A percentile compares a stretch with the other conserved stretches of the same genome.
Evolutionary conservation across 1,139 yeast species (phyloP).

Genomic region (Suzukiozyma palmioleophila): DNA sequence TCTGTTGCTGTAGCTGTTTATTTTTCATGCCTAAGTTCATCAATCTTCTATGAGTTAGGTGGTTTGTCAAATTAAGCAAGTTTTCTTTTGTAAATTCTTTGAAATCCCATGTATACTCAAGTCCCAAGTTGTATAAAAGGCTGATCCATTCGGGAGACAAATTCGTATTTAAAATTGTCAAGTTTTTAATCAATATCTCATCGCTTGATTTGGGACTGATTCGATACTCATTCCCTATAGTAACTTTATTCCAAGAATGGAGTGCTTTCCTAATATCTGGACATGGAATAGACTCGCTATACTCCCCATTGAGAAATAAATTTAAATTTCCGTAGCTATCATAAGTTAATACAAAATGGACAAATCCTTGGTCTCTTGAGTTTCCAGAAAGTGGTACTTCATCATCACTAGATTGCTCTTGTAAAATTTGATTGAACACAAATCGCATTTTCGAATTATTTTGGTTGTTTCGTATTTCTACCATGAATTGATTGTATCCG

Average conservation of each 20-base stretch:
- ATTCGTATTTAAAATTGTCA: slow-evolving; percentile 24
- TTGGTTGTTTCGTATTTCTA: slow-evolving; percentile 24
- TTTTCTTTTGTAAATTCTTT: slow-evolving; percentile 32
- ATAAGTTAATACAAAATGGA: slow-evolving; percentile 34
- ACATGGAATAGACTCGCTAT: slow-evolving; percentile 43
- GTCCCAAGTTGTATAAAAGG: slow-evolving; percentile 33
- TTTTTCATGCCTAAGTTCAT: slow-evolving; percentile 23
- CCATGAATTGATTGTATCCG: slow-evolving; percentile 28
- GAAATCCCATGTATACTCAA: slow-evolving; percentile 37
- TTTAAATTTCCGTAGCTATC: slow-evolving; percentile 35
- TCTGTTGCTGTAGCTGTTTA: slow-evolving; percentile 17
- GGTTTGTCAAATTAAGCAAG: slow-evolving; percentile 26
- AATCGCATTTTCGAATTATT: slow-evolving; percentile 27
- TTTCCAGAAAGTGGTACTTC: slow-evolving; percentile 3
- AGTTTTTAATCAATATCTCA: slow-evolving; percentile 32
- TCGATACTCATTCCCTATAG: slow-evolving; percentile 25
- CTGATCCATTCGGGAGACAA: slow-evolving; percentile 37
- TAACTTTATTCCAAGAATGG: slow-evolving; percentile 35
- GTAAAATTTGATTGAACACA: slow-evolving; percentile 31
- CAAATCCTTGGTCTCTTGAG: slow-evolving; percentile 21
- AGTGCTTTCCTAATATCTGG: slow-evolving; percentile 28
- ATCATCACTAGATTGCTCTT: slow-evolving; percentile 5
- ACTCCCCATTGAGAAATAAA: slow-evolving; percentile 39
- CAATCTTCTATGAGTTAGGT: slow-evolving; percentile 23
- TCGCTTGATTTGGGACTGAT: slow-evolving; percentile 12